Conservation (phyloP, 129 eudicot species). For the Saussurea involucrata region DNA sequence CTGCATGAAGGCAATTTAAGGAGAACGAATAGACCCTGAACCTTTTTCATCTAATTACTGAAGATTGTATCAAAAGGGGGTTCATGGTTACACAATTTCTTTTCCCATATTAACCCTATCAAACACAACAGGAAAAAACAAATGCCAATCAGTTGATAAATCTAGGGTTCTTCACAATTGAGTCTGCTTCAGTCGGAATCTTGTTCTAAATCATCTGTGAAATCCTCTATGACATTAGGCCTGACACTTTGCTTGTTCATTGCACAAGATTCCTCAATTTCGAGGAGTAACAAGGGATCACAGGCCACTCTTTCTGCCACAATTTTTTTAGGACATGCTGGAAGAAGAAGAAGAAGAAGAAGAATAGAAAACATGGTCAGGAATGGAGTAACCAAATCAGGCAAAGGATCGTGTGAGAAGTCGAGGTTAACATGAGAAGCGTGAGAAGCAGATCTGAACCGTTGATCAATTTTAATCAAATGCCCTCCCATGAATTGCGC, state of each 20-base stretch:
- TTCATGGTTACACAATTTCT: background rate
- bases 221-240: slow-evolving; percentile 57
- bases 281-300: slow-evolving; percentile 56
- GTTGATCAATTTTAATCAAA: too few relatives aligned
- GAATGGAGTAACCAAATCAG: background rate
- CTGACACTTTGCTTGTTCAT: slow-evolving; percentile 37
- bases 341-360: slow-evolving; percentile 12
- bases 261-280: slow-evolving; percentile 68
- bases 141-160: background rate
- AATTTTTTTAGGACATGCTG: slow-evolving; percentile 71
- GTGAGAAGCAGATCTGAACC: too few relatives aligned
- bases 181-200: slow-evolving; percentile 19
- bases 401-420: too few relatives aligned
- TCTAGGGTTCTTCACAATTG: background rate
- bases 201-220: slow-evolving; percentile 56
- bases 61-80: background rate
- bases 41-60: background rate
- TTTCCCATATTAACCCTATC: background rate
- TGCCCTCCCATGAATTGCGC: too few relatives aligned
- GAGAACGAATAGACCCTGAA: background rate
- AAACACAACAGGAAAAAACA: background rate
- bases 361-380: slow-evolving; percentile 1
- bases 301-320: slow-evolving; percentile 50
- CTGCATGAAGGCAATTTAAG: background rate
- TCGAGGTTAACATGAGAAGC: too few relatives aligned